Percentiles rank a stretch among this genome's conserved stretches.
phyloP scores from a whole-genome alignment of 108 stramenopile genomes.

The Chaetoceros tenuissimus region DNA sequence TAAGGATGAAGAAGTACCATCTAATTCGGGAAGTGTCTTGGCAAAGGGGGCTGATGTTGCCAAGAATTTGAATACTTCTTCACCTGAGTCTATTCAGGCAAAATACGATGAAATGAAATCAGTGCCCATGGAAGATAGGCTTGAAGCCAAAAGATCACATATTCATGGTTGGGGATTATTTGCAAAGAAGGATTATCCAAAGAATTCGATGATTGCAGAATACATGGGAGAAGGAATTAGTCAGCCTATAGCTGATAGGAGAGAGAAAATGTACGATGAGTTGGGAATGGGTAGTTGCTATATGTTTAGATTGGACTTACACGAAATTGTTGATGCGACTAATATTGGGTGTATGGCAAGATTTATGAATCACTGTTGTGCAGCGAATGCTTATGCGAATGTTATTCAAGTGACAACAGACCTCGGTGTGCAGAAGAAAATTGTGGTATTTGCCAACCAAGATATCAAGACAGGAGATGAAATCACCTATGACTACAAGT shows the following conservation, averaged over 20 bases:
- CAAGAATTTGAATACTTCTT: slow-evolving; percentile 17
- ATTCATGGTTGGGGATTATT: slow-evolving; percentile 94
- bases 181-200: slow-evolving; percentile 54
- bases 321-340: slow-evolving; percentile 86
- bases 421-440: slow-evolving; percentile 52
- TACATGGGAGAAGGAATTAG: slow-evolving; percentile 72
- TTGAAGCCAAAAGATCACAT: slow-evolving; percentile 55
- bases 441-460: slow-evolving; percentile 78
- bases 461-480: slow-evolving; percentile 83
- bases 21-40: background rate
- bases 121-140: slow-evolving; percentile 47
- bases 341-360: slow-evolving; percentile 83
- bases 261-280: slow-evolving; percentile 75
- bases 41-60: slow-evolving; percentile 9
- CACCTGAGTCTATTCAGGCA: slow-evolving; percentile 28
- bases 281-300: slow-evolving; percentile 85
- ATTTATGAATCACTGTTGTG: slow-evolving; percentile 91
- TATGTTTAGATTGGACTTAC: slow-evolving; percentile 82
- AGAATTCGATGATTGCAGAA: slow-evolving; percentile 66
- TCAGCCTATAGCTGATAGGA: slow-evolving; percentile 60
- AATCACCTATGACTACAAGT: slow-evolving; percentile 93
- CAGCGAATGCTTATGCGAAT: slow-evolving; percentile 84
- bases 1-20: slow-evolving; percentile 26
- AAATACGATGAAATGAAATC: slow-evolving; percentile 54
- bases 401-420: slow-evolving; percentile 60